Evolutionary conservation across 2,329 filamentous ascomycete genomes (phyloP), one percentile per base, ranked within the genome.

Genomic region (Thielaviopsis euricoi): DNA sequence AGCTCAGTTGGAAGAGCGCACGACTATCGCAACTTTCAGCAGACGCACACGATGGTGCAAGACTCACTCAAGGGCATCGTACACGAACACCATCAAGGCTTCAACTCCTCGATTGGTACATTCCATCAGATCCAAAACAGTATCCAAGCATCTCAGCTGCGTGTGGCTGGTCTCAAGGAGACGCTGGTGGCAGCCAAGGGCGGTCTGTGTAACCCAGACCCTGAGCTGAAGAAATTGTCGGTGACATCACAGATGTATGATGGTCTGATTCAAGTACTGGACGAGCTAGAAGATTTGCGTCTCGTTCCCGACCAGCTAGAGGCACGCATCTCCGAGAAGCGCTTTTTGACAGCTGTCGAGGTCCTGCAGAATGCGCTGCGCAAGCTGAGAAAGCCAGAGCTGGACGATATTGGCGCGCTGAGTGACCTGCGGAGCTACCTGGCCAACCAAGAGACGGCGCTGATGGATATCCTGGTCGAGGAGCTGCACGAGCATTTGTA

Each of bases 101-200:
- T 98, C 78, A 98, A 97, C 72, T 95, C 89, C 70, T 96, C 91
- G 55, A 97, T 98, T 62, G 93, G 91, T 69, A 97, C 91, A 21
- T 98, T 97, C 67, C 94, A 98, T 75, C 96, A 95, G 71, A 98
- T 98, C 61, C 93, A 98, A 70, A 82, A 84, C 56, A 95, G 89
- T 71, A 93, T 98, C 63, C 87, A 91, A 65, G 77, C 81, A 55
- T 95, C 89, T 17, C 93, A 98, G 70, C 83, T 83, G 65, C 83
- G 89, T 61, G 88, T 98, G 57, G 82, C 91, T 60, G 75, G 77
- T 13, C 75, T 98, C 62, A 93, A 91, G 69, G 82, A 89, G 59
- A 89, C 88, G n/a, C 75, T 98, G 59, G 79, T 83, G 15, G 79
- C 82, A 57, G 86, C 91, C 51, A 95, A 94, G 70, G 76, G 79